Evolutionary conservation across 257 asterid genomes (phyloP).

Genomic region (Solanum corneliomulleri): DNA sequence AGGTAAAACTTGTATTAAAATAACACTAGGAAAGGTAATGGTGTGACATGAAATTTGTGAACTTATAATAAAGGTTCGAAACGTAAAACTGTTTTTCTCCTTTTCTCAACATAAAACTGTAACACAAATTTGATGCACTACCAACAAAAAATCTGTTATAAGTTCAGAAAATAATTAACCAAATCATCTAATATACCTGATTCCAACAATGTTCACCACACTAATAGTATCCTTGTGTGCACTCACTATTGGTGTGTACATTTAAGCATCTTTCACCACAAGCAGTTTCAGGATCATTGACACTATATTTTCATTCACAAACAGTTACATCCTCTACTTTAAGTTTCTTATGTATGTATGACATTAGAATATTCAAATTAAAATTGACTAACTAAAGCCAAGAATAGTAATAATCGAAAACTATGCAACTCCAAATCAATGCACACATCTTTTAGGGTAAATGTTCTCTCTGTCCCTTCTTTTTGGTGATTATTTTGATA

Average conservation of each 20-base stretch:
- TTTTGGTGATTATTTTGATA: background rate
- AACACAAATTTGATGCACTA: background rate
- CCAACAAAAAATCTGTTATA: background rate
- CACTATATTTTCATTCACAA: constrained; percentile 39
- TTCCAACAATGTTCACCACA: background rate
- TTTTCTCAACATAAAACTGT: background rate
- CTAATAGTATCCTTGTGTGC: background rate
- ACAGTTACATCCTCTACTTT: constrained; percentile 69
- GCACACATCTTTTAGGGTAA: no score
- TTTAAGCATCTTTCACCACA: background rate
- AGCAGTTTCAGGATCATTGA: background rate
- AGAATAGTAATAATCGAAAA: background rate
- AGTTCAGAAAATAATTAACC: background rate
- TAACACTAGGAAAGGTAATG: no score
- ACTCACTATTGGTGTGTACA: background rate
- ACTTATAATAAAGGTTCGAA: no score
- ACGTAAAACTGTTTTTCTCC: no score
- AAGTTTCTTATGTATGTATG: constrained; percentile 39
- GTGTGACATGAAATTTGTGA: no score
- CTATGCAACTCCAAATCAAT: background rate
- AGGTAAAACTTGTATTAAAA: no score
- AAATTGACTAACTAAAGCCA: background rate
- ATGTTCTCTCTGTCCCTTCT: background rate
- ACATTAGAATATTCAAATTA: background rate
- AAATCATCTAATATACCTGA: background rate